Conservation (phyloP, 805 yeast genomes). For the Metschnikowia anglica region DNA sequence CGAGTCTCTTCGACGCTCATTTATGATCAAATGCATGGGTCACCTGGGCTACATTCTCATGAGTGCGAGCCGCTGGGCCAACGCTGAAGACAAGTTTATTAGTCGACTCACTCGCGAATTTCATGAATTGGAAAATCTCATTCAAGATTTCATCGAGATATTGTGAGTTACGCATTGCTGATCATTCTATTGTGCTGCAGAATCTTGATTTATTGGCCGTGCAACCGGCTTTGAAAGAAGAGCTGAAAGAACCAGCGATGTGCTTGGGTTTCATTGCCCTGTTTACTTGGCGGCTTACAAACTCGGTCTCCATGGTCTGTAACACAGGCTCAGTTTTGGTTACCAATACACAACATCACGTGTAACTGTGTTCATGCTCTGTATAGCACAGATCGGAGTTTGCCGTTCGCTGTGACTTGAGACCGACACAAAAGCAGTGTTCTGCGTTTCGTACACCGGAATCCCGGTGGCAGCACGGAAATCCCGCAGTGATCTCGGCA, state of each 20-base stretch:
- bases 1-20: neutral
- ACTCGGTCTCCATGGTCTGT: too few relatives aligned
- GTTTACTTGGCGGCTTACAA: too few relatives aligned
- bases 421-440: neutral
- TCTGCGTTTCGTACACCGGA: neutral
- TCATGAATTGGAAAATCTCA: conserved; percentile 8
- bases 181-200: too few relatives aligned
- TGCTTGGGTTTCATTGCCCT: too few relatives aligned
- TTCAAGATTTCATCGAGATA: conserved; percentile 8
- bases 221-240: too few relatives aligned
- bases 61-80: conserved; percentile 1
- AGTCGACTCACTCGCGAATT: conserved; percentile 8
- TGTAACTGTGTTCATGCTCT: neutral
- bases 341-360: neutral
- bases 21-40: conserved; percentile 5
- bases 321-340: too few relatives aligned
- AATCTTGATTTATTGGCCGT: too few relatives aligned
- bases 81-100: conserved; percentile 8
- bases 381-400: neutral
- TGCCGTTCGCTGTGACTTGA: neutral
- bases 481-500: neutral
- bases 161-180: neutral
- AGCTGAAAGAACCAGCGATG: too few relatives aligned
- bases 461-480: conserved; percentile 1
- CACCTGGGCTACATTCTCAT: conserved; percentile 1